Percentiles rank a stretch among this genome's conserved stretches.
These are phyloP conservation scores for Austroboletus eburneus DNA, from an alignment of 768 basidiomycete genomes.

Conservation along the genomic window DNA sequence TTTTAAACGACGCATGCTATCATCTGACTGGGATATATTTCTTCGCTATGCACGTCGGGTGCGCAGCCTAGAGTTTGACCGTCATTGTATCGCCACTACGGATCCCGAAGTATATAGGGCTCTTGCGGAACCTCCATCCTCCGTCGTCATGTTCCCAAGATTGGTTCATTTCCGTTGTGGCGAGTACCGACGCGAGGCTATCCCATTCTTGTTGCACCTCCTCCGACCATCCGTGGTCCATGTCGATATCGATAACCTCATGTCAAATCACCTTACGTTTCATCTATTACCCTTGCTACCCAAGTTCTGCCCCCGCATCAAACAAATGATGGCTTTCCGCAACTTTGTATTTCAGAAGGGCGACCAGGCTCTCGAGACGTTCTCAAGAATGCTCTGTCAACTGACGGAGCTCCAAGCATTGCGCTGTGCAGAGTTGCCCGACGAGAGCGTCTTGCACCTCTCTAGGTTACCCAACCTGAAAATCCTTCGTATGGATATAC, in stretches of 20 bases:
- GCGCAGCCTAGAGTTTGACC: constrained; percentile 30
- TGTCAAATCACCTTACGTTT: constrained; percentile 22
- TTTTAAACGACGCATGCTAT: constrained; percentile 18
- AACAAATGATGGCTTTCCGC: constrained; percentile 27
- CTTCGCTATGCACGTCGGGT: constrained; percentile 27
- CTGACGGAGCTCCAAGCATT: constrained; percentile 20
- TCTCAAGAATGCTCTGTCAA: constrained; percentile 21
- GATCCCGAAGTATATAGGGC: constrained; percentile 19
- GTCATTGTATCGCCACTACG: constrained; percentile 22
- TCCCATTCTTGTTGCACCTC: constrained; percentile 22
- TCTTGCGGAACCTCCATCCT: constrained; percentile 13
- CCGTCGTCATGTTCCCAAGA: constrained; percentile 21
- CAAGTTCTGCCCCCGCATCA: constrained; percentile 22
- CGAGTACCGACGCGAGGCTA: constrained; percentile 19
- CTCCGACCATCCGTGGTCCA: constrained; percentile 24
- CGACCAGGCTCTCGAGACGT: constrained; percentile 21
- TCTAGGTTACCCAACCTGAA: constrained; percentile 18
- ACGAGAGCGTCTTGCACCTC: constrained; percentile 21
- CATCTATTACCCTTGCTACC: constrained; percentile 18
- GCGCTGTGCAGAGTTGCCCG: constrained; percentile 27
- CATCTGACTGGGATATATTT: constrained; percentile 28
- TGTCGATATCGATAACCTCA: constrained; percentile 28
- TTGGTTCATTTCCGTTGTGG: constrained; percentile 28
- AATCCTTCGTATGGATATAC: constrained; percentile 25
- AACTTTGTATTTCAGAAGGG: constrained; percentile 26